A percentile compares a stretch with the other conserved stretches of the same genome.
These are phyloP conservation scores for Sporothrix inflata DNA, from an alignment of 2,329 filamentous ascomycete species.

Conservation along the genomic window DNA sequence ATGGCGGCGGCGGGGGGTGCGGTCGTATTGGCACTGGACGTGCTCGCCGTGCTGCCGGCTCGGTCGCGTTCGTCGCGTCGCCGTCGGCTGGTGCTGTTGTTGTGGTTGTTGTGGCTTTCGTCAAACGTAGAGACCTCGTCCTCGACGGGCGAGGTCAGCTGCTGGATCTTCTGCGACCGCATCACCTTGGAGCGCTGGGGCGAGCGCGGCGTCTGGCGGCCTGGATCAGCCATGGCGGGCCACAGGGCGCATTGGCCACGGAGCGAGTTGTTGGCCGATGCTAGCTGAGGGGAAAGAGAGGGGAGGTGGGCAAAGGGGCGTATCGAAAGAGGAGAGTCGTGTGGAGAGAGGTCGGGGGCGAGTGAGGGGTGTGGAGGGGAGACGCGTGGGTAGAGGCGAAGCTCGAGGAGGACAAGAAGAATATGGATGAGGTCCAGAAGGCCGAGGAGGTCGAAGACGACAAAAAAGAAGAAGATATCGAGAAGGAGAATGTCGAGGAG, in stretches of 20 bases:
- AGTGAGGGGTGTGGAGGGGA: not conserved
- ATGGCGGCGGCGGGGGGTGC: slow-evolving; percentile 41
- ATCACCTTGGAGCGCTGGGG: slow-evolving; percentile 51
- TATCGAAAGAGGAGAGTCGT: slow-evolving; percentile 16
- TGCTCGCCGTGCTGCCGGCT: slow-evolving; percentile 38
- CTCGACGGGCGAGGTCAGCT: slow-evolving; percentile 41
- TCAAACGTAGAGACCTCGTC: not conserved
- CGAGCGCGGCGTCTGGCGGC: slow-evolving; percentile 43
- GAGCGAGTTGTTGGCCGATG: not conserved
- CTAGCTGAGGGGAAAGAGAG: not conserved
- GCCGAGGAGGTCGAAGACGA: not conserved
- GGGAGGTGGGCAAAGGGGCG: not conserved
- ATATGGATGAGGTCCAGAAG: too few species aligned
- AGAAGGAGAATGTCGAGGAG: not conserved
- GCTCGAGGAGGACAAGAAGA: not conserved
- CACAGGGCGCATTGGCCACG: slow-evolving; percentile 38
- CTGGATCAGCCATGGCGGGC: slow-evolving; percentile 49
- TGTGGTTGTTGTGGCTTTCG: slow-evolving; percentile 13
- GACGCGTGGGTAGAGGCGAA: not conserved
- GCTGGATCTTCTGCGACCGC: slow-evolving; percentile 58
- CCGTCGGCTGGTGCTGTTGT: slow-evolving; percentile 33
- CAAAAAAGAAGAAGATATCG: not conserved
- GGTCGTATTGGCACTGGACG: slow-evolving; percentile 32
- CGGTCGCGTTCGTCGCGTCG: slow-evolving; percentile 30
- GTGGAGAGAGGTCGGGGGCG: not conserved